Conservation (phyloP, 495 filamentous ascomycete species). For the Halenospora varia region DNA sequence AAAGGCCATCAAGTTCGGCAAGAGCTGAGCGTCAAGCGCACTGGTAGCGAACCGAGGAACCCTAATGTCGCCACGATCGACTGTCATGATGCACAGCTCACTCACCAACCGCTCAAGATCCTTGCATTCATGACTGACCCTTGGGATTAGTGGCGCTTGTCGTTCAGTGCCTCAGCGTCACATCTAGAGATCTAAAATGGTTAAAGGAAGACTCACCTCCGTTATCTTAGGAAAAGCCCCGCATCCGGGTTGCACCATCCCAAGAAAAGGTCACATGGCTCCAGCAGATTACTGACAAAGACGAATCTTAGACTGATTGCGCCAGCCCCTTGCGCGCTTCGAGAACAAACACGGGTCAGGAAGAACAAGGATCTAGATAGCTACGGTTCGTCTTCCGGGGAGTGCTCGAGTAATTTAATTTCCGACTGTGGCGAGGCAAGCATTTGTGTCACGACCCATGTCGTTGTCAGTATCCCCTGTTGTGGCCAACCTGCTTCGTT, state of each 20-base stretch:
- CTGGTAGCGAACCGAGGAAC: not conserved
- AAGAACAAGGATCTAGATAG: slow-evolving; percentile 5
- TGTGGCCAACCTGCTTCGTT: not conserved
- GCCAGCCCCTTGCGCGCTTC: not conserved
- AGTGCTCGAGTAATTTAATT: slow-evolving; percentile 14
- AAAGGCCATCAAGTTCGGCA: not conserved
- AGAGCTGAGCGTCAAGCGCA: not conserved
- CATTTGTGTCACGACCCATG: slow-evolving; percentile 7
- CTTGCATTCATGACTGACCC: not conserved
- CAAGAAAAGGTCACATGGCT: slow-evolving; percentile 9
- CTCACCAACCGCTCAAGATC: not conserved
- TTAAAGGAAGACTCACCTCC: slow-evolving; percentile 3
- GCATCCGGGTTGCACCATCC: slow-evolving; percentile 1
- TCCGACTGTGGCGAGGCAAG: slow-evolving; percentile 13
- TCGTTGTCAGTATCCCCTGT: not conserved
- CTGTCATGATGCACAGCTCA: not conserved
- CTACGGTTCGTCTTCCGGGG: slow-evolving; percentile 10
- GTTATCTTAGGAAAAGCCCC: not conserved
- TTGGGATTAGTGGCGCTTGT: not conserved
- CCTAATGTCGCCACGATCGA: not conserved
- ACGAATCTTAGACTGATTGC: no score
- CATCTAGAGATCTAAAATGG: not conserved
- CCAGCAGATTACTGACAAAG: not conserved
- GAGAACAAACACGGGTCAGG: not conserved
- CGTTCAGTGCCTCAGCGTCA: not conserved